These are phyloP conservation scores for Microcera coccophila DNA, from an alignment of 2,329 filamentous ascomycete genomes.

Conservation along the genomic window DNA sequence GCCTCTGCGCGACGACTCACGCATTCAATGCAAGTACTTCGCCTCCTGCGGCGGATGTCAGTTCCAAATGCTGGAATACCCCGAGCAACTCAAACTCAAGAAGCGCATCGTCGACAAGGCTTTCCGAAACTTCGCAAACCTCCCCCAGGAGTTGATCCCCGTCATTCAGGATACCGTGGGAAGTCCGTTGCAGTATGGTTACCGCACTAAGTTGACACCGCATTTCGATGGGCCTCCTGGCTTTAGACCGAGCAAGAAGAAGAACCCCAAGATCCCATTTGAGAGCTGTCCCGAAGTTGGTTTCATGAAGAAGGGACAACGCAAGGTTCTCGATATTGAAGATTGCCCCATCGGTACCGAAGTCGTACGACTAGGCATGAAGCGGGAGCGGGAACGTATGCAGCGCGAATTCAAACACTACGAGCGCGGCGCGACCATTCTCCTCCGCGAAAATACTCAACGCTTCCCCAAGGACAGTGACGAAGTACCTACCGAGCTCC, in stretches of 20 bases:
- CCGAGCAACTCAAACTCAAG: slow-evolving; percentile 81
- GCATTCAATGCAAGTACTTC: slow-evolving; percentile 84
- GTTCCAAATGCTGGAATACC: slow-evolving; percentile 93
- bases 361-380: slow-evolving; percentile 75
- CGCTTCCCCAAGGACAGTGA: slow-evolving; percentile 54
- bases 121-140: slow-evolving; percentile 83
- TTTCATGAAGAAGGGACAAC: slow-evolving; percentile 82
- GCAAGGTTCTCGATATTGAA: slow-evolving; percentile 85
- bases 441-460: slow-evolving; percentile 80
- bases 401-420: slow-evolving; percentile 66
- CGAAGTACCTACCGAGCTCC: slow-evolving; percentile 26
- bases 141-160: slow-evolving; percentile 72
- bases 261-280: slow-evolving; percentile 47
- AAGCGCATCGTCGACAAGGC: slow-evolving; percentile 83
- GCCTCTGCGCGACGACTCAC: slow-evolving; percentile 68
- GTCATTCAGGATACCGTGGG: slow-evolving; percentile 78
- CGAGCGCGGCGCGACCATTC: slow-evolving; percentile 77
- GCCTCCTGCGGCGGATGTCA: slow-evolving; percentile 85
- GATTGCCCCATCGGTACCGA: slow-evolving; percentile 94
- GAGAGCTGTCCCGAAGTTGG: slow-evolving; percentile 73
- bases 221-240: slow-evolving; percentile 81
- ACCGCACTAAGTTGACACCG: slow-evolving; percentile 93
- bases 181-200: slow-evolving; percentile 86
- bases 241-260: slow-evolving; percentile 45
- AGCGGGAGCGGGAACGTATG: slow-evolving; percentile 73